These are phyloP conservation scores for Blastocystis sp. DNA, from an alignment of 352 stramenopile genomes.

Conservation along the genomic window DNA sequence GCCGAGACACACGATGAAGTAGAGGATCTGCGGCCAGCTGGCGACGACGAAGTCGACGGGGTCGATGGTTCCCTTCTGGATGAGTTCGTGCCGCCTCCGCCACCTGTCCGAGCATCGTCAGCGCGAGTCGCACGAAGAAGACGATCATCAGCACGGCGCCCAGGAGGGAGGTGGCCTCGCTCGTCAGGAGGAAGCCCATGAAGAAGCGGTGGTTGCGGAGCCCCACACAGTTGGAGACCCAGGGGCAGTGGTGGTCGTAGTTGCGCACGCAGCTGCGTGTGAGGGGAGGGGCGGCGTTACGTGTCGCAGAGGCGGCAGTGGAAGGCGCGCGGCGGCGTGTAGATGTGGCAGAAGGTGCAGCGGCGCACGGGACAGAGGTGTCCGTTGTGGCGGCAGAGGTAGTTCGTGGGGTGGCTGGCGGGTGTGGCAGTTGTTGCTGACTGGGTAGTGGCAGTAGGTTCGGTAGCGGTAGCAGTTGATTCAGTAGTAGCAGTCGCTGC, in stretches of 20 bases:
- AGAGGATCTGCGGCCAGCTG: slow-evolving; percentile 24
- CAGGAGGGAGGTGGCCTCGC: not conserved
- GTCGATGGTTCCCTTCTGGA: not conserved
- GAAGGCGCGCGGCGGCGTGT: slow-evolving; percentile 70
- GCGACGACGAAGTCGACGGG: not conserved
- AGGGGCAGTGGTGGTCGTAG: slow-evolving; percentile 72
- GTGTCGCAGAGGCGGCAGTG: slow-evolving; percentile 72
- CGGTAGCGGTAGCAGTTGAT: too few species aligned
- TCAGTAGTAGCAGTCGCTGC: not conserved
- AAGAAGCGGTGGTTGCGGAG: slow-evolving; percentile 82
- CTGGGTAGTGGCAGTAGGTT: too few species aligned
- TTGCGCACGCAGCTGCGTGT: slow-evolving; percentile 78
- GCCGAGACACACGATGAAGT: slow-evolving; percentile 30
- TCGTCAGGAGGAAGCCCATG: slow-evolving; percentile 73
- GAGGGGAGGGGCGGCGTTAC: slow-evolving; percentile 62
- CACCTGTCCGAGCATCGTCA: not conserved
- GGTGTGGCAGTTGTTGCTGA: too few species aligned
- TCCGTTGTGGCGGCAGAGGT: slow-evolving; percentile 12
- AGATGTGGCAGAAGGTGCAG: slow-evolving; percentile 73
- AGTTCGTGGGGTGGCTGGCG: too few species aligned
- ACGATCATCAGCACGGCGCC: slow-evolving; percentile 74
- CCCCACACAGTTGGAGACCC: slow-evolving; percentile 80
- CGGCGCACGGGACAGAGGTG: slow-evolving; percentile 52
- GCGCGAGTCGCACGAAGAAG: slow-evolving; percentile 54
- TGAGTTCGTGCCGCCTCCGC: not conserved